Percentiles rank a stretch among this genome's conserved stretches.
phyloP scores from a whole-genome alignment of 768 basidiomycete species.

The Rhodotorula diobovata region DNA sequence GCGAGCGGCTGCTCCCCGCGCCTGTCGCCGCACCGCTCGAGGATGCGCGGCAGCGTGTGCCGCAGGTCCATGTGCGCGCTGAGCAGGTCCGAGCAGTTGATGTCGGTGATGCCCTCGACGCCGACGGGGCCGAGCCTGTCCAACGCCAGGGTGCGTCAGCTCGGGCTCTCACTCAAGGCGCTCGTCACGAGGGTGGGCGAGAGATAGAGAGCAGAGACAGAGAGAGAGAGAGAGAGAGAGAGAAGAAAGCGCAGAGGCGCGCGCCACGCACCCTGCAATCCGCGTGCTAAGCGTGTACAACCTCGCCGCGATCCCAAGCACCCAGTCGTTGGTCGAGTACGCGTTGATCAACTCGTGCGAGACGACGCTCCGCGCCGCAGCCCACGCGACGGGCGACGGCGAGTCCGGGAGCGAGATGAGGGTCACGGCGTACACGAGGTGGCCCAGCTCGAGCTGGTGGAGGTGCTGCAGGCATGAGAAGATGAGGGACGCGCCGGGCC shows the following conservation, averaged over 20 bases:
- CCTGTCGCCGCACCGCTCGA: slow-evolving; percentile 9
- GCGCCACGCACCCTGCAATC: slow-evolving; percentile 31
- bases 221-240: not conserved
- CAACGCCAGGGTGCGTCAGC: not conserved
- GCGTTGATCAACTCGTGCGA: slow-evolving; percentile 49
- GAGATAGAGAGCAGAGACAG: not conserved
- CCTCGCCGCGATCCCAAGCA: slow-evolving; percentile 37
- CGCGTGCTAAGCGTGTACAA: slow-evolving; percentile 36
- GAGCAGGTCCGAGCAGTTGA: slow-evolving; percentile 15
- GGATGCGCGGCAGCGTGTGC: slow-evolving; percentile 4
- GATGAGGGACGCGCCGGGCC: slow-evolving; percentile 49
- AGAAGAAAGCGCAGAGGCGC: not conserved
- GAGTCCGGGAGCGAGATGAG: slow-evolving; percentile 51
- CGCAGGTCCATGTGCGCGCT: slow-evolving; percentile 22
- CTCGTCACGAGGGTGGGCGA: not conserved
- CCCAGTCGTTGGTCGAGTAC: slow-evolving; percentile 47
- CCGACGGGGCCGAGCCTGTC: slow-evolving; percentile 19
- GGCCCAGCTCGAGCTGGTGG: slow-evolving; percentile 22
- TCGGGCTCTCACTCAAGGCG: no score
- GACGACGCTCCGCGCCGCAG: slow-evolving; percentile 46
- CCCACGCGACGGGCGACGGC: slow-evolving; percentile 49
- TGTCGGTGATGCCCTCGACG: slow-evolving; percentile 23
- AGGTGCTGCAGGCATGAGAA: slow-evolving; percentile 33
- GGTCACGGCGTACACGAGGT: slow-evolving; percentile 51
- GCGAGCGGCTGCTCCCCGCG: not conserved